Evolutionary conservation across 495 filamentous ascomycete genomes (phyloP).

Genomic region (Penicillium herquei): DNA sequence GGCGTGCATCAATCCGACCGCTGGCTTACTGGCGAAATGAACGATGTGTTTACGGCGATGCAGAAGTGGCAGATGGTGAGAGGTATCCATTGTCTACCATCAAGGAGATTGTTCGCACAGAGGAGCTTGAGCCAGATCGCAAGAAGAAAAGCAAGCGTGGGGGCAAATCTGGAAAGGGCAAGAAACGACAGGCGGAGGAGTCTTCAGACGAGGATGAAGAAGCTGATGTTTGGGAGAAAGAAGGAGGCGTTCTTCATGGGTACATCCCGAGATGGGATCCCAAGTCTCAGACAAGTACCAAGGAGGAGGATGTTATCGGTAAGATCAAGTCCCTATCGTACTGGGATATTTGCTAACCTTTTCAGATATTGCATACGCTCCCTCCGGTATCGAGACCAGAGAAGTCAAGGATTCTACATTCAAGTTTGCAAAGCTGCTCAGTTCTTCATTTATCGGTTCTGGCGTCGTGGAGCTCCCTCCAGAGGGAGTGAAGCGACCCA

Average conservation of each 20-base stretch:
- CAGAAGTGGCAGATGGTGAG: constrained; percentile 47
- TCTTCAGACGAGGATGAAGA: constrained; percentile 50
- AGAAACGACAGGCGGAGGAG: constrained; percentile 11
- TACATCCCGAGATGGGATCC: constrained; percentile 57
- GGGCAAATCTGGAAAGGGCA: neutral
- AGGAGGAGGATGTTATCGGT: constrained; percentile 59
- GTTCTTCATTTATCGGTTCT: constrained; percentile 77
- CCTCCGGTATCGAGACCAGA: constrained; percentile 67
- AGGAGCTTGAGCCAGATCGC: constrained; percentile 53
- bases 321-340: constrained; percentile 14
- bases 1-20: constrained; percentile 64
- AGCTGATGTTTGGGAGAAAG: constrained; percentile 59
- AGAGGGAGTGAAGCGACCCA: constrained; percentile 75
- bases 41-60: constrained; percentile 65
- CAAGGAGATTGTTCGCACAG: constrained; percentile 72
- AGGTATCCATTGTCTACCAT: constrained; percentile 62
- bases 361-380: constrained; percentile 72
- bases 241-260: constrained; percentile 57
- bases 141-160: constrained; percentile 32
- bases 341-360: constrained; percentile 9
- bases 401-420: constrained; percentile 75
- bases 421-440: constrained; percentile 82
- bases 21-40: constrained; percentile 89
- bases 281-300: constrained; percentile 46
- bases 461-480: constrained; percentile 87